Percentiles rank a stretch among this genome's conserved stretches.
Evolutionary conservation across 2,329 filamentous ascomycete species (phyloP).

Genomic region (Penicillium sclerotiorum): DNA sequence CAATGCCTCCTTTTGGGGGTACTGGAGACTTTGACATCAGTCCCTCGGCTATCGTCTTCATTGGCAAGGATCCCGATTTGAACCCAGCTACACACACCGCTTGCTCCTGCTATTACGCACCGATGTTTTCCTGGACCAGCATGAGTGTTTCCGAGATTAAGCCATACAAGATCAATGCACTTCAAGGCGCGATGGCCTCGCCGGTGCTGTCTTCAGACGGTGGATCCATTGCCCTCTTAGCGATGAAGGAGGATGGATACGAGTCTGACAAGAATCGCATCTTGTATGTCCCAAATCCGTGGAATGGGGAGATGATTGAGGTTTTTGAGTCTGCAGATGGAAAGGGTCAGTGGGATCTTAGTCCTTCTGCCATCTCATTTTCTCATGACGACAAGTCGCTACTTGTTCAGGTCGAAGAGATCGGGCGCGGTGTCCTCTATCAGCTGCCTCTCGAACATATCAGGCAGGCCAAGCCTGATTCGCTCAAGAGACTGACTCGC

Average conservation of each 20-base stretch:
- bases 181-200: slow-evolving; percentile 49
- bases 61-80: slow-evolving; percentile 49
- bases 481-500: slow-evolving; percentile 42
- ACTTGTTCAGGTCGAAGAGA: slow-evolving; percentile 46
- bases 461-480: slow-evolving; percentile 30
- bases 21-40: slow-evolving; percentile 52
- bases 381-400: slow-evolving; percentile 45
- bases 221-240: slow-evolving; percentile 46
- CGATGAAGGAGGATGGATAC: slow-evolving; percentile 50
- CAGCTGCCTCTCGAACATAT: slow-evolving; percentile 39
- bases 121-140: slow-evolving; percentile 47
- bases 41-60: slow-evolving; percentile 47
- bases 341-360: slow-evolving; percentile 45
- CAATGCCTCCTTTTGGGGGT: slow-evolving; percentile 53
- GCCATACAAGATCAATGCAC: slow-evolving; percentile 34
- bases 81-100: slow-evolving; percentile 52
- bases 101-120: slow-evolving; percentile 49
- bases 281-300: slow-evolving; percentile 45
- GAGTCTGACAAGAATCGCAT: slow-evolving; percentile 52
- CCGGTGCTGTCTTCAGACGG: slow-evolving; percentile 50
- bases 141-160: slow-evolving; percentile 34
- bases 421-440: slow-evolving; percentile 47
- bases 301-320: slow-evolving; percentile 43
- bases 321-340: slow-evolving; percentile 42
- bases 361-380: slow-evolving; percentile 46